A percentile compares a stretch with the other conserved stretches of the same genome.
Evolutionary conservation across 768 basidiomycete species (phyloP).

Genomic region (Leucocoprinus leucothites): DNA sequence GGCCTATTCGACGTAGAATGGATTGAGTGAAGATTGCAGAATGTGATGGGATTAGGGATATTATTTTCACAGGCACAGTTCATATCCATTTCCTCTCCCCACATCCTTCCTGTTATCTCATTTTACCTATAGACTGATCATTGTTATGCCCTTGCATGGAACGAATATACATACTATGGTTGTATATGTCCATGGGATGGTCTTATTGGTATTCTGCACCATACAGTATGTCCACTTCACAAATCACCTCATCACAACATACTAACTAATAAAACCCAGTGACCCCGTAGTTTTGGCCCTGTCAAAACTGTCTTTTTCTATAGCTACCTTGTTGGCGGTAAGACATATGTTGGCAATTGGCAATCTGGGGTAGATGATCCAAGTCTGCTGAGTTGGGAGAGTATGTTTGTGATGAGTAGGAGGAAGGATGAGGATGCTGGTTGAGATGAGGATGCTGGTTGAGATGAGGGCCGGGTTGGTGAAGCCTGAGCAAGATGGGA

Average conservation of each 20-base stretch:
- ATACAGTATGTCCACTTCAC: constrained; percentile 27
- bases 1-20: constrained; percentile 17
- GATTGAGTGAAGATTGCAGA: constrained; percentile 19
- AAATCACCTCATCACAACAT: constrained; percentile 10
- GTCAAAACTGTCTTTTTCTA: constrained; percentile 49
- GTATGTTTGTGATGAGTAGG: constrained; percentile 60
- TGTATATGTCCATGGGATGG: constrained; percentile 62
- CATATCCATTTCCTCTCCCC: constrained; percentile 19
- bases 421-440: constrained; percentile 26
- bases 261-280: background rate
- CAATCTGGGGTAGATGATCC: constrained; percentile 45
- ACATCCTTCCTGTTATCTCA: constrained; percentile 4
- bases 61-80: constrained; percentile 60
- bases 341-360: constrained; percentile 75
- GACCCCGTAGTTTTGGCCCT: constrained; percentile 2
- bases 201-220: constrained; percentile 50
- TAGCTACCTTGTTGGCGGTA: constrained; percentile 64
- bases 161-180: constrained; percentile 45
- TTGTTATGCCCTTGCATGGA: constrained; percentile 45
- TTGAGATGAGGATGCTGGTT: too few species aligned
- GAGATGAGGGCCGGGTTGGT: too few species aligned
- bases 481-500: too few species aligned
- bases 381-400: constrained; percentile 53
- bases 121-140: constrained; percentile 41
- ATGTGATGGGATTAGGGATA: constrained; percentile 59